Conservation (phyloP, 352 stramenopile species). For the Phytopythium delawarense region DNA sequence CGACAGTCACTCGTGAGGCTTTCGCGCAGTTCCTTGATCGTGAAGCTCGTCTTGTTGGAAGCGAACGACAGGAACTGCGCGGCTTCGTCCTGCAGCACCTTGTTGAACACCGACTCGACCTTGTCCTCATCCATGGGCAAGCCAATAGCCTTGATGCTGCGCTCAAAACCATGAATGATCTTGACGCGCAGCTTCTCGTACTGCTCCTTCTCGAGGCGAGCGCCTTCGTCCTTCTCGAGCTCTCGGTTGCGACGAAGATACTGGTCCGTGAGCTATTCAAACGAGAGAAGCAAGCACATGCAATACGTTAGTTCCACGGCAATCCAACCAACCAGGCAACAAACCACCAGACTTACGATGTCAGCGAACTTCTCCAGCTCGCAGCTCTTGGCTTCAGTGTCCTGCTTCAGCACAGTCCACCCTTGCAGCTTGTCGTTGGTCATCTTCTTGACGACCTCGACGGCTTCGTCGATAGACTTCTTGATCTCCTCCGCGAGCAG, state of each 20-base stretch:
- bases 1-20: slow-evolving; percentile 58
- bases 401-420: slow-evolving; percentile 66
- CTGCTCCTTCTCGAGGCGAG: slow-evolving; percentile 50
- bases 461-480: slow-evolving; percentile 42
- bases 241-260: slow-evolving; percentile 67
- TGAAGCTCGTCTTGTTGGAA: slow-evolving; percentile 39
- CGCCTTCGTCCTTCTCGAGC: slow-evolving; percentile 50
- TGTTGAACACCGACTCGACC: slow-evolving; percentile 57
- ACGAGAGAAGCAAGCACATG: slow-evolving; percentile 1
- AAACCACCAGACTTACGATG: slow-evolving; percentile 37
- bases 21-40: slow-evolving; percentile 41
- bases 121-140: slow-evolving; percentile 63
- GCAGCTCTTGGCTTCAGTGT: slow-evolving; percentile 53
- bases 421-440: slow-evolving; percentile 57
- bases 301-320: not conserved
- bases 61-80: slow-evolving; percentile 53
- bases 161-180: slow-evolving; percentile 51
- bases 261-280: slow-evolving; percentile 54
- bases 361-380: slow-evolving; percentile 76
- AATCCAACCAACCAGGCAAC: not conserved
- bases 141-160: slow-evolving; percentile 39
- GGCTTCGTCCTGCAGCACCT: slow-evolving; percentile 52
- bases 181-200: slow-evolving; percentile 58
- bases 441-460: slow-evolving; percentile 43
- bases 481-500: slow-evolving; percentile 67